phyloP scores from a whole-genome alignment of 108 stramenopile species.

The Cyclostephanos invisitatus region DNA sequence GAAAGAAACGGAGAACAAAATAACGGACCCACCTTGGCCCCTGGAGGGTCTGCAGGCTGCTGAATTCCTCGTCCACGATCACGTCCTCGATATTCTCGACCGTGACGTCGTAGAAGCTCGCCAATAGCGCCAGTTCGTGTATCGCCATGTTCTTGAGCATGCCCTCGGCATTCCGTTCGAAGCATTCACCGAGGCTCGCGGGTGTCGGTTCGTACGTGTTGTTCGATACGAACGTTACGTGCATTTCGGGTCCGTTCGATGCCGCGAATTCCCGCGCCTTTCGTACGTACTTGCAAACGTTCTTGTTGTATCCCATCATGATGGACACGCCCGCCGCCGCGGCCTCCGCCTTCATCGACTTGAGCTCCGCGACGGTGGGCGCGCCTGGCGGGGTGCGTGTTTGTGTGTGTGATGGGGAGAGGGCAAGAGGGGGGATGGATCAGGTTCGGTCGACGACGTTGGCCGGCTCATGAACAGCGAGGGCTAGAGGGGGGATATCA shows the following conservation, averaged over 20 bases:
- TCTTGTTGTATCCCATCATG: conserved; percentile 96
- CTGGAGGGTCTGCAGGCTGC: conserved; percentile 75
- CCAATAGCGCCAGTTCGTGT: conserved; percentile 89
- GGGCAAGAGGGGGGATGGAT: not conserved
- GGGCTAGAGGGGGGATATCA: not conserved
- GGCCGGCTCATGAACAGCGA: not conserved
- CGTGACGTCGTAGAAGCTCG: conserved; percentile 85
- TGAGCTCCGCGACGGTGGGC: conserved; percentile 84
- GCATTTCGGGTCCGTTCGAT: conserved; percentile 49
- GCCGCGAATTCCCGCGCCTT: conserved; percentile 79
- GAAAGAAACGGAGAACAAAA: no score
- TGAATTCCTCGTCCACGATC: conserved; percentile 84
- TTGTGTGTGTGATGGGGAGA: not conserved
- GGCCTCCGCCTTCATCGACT: conserved; percentile 77
- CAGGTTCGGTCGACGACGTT: not conserved
- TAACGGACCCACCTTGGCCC: conserved; percentile 49
- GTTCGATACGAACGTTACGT: conserved; percentile 90
- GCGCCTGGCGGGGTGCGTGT: conserved; percentile 49
- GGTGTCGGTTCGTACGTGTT: conserved; percentile 90
- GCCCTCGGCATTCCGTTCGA: conserved; percentile 92
- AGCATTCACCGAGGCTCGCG: conserved; percentile 86
- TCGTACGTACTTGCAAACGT: conserved; percentile 89
- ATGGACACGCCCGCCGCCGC: conserved; percentile 72
- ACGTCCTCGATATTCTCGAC: conserved; percentile 86
- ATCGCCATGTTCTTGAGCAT: conserved; percentile 97